Evolutionary conservation across 495 filamentous ascomycete species (phyloP).

Genomic region (Penicillium nucicola): DNA sequence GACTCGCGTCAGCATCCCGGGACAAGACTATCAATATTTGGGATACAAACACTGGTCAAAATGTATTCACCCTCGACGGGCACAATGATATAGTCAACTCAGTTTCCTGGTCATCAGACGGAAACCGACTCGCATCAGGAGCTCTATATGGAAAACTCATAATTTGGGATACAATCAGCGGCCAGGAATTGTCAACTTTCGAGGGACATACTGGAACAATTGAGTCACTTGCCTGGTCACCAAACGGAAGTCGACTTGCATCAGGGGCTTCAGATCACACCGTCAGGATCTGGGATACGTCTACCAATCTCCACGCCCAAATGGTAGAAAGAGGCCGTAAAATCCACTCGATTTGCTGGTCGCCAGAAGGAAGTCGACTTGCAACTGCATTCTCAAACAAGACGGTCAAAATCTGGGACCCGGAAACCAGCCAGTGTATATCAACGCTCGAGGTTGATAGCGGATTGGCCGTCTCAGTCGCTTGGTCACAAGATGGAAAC

Average conservation of each 20-base stretch:
- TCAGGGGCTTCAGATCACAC: slow-evolving; percentile 8
- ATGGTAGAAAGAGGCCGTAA: slow-evolving; percentile 5
- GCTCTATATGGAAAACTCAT: slow-evolving; percentile 25
- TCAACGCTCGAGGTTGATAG: slow-evolving; percentile 20
- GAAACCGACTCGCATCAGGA: slow-evolving; percentile 24
- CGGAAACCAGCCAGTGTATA: slow-evolving; percentile 10
- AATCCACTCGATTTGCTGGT: slow-evolving; percentile 19
- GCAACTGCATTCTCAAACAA: slow-evolving; percentile 28
- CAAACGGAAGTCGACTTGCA: slow-evolving; percentile 15
- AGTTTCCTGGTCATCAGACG: slow-evolving; percentile 29
- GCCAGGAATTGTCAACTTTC: slow-evolving; percentile 9
- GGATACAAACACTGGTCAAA: slow-evolving; percentile 66
- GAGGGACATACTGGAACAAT: slow-evolving; percentile 10
- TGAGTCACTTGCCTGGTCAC: slow-evolving; percentile 22
- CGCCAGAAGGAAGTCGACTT: slow-evolving; percentile 28
- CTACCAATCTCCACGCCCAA: background rate
- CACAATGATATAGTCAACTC: background rate
- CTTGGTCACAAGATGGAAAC: slow-evolving; percentile 19
- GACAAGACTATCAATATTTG: slow-evolving; percentile 15
- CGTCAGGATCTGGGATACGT: slow-evolving; percentile 15
- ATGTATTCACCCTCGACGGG: slow-evolving; percentile 41
- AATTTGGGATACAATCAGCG: slow-evolving; percentile 24
- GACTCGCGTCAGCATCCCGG: slow-evolving; percentile 6
- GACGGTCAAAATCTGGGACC: slow-evolving; percentile 30
- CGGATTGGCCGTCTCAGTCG: slow-evolving; percentile 12